Evolutionary conservation across 1,139 yeast genomes (phyloP), one percentile per base, ranked within the genome.

Genomic region (Candida labiduridarum): DNA sequence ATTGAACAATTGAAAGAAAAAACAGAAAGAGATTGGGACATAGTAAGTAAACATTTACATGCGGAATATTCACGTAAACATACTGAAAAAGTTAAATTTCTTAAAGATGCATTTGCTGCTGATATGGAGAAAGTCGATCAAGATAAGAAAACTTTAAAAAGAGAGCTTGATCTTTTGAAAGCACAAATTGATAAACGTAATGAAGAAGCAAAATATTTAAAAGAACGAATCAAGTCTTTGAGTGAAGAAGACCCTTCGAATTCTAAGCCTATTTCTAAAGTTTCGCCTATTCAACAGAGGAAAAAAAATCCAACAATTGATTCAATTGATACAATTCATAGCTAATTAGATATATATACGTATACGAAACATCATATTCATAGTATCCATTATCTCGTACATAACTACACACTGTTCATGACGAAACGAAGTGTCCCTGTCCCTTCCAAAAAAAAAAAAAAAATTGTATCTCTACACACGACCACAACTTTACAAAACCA

Each of bases 21-120:
- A 39, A 52, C 58, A 3, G 60, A 59, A 35, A 47, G 49, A 27
- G 75, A 80, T 55, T 67, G 85, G 31, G 82, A 82, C 52, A 76
- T 78, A 56, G 68, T 86, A 40, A 85, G 90, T 0, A 85, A 83
- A 53, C 88, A 84, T 56, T 69, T 87, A 12, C 87, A 86, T 59
- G 72, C 78, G 22, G 89, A 85, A 59, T 87, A 87, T 62, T 78
- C 87, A 2, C 80, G 83, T 47, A 87, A 87, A 60, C 94, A 87
- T 60, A 87, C 82, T 57, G 78, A 79, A 52, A 86, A 86, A 49
- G 51, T 61, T 27, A 54, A 56, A 19, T 63, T 59, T 34, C 56
- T 58, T n/a, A 59, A 59, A 46, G 51, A 52, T 30, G 52, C 55
- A 45, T 59, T 55, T 46, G 61, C 54, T 34, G 30, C 43, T 33